Conservation (phyloP, 2,329 filamentous ascomycete species). For the Exophiala phaeomuriformis region DNA sequence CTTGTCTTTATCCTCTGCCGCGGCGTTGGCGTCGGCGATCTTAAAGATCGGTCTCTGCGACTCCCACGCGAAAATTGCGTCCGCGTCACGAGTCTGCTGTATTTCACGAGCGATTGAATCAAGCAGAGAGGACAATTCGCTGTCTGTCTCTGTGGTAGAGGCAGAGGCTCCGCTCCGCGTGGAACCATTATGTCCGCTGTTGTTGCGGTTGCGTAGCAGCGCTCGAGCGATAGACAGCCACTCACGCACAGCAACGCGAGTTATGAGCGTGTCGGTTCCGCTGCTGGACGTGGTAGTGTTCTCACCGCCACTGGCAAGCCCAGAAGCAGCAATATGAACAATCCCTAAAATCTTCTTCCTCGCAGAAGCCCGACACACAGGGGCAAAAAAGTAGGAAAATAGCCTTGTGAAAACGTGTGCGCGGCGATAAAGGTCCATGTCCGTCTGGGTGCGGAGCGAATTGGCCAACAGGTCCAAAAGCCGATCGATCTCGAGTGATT, state of each 20-base stretch:
- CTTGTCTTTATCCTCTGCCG: no score
- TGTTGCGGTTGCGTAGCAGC: background rate
- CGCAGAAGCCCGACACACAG: constrained; percentile 53
- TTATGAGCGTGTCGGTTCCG: constrained; percentile 66
- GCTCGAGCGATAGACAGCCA: constrained; percentile 46
- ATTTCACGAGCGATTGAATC: constrained; percentile 9
- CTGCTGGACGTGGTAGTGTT: constrained; percentile 55
- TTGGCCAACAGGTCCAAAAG: constrained; percentile 32
- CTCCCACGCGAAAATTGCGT: constrained; percentile 17
- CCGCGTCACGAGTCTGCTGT: constrained; percentile 6
- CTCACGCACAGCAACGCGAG: constrained; percentile 63
- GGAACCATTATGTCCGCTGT: constrained; percentile 11
- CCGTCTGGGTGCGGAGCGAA: constrained; percentile 29
- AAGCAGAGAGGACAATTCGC: constrained; percentile 8
- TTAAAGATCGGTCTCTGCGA: constrained; percentile 5
- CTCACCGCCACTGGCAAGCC: no score
- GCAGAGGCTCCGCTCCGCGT: constrained; percentile 5
- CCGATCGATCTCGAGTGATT: constrained; percentile 42
- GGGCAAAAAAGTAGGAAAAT: constrained; percentile 60
- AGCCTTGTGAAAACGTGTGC: constrained; percentile 66
- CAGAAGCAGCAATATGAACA: constrained; percentile 51
- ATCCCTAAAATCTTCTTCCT: constrained; percentile 56
- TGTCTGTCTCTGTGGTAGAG: no score
- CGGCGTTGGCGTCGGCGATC: background rate
- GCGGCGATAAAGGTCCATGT: constrained; percentile 46